Base-by-base conservation (phyloP, 1,284 basidiomycete genomes). In the Ceratobasidium sp. region DNA sequence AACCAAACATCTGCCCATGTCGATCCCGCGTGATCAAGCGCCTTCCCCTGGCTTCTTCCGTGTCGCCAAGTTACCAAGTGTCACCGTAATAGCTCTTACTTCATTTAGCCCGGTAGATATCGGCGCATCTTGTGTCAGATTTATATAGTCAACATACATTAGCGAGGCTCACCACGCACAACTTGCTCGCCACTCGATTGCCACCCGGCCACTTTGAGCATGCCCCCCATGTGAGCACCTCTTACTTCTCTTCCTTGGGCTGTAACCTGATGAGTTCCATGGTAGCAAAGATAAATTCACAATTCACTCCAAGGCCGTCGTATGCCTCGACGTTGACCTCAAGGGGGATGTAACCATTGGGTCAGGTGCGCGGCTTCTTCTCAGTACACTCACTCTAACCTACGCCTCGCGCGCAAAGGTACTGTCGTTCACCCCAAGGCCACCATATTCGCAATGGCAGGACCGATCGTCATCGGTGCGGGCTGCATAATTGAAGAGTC, bases 371-470 rank as follows among this genome's bases (percentile, higher is more conserved):
- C 74, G 31, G 71, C 51, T 48, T 24, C 1, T 51, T 9, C 15
- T 44, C 31, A 24, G 47, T n/a, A 15, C 47, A 19, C 15, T 1
- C 2, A 27, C 9, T 48, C 50, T 47, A 41, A n/a, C 33, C 3
- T 6, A 51, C 29, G 17, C 24, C 11, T 33, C 29, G 22, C 24
- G 31, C 62, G 11, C 27, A 45, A 75, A 80, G 93, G 93, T 1
- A 93, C 92, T 1, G 91, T 98, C 63, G 89, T 99, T n/a, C 97
- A 99, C 79, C 97, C 97, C 0, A 94, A 95, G 81, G 94, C 94
- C 0, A 93, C 93, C 36, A 93, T 99, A 77, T 92, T 96, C 76
- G 96, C 95, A 7, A 89, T 94, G 54, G 90, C 90, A 5, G 96
- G 94, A 0, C 91, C 95, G 2, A 95, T 99, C 77, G 86, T 94